phyloP scores from a whole-genome alignment of 768 basidiomycete genomes.

The Hygrocybe coccinea region DNA sequence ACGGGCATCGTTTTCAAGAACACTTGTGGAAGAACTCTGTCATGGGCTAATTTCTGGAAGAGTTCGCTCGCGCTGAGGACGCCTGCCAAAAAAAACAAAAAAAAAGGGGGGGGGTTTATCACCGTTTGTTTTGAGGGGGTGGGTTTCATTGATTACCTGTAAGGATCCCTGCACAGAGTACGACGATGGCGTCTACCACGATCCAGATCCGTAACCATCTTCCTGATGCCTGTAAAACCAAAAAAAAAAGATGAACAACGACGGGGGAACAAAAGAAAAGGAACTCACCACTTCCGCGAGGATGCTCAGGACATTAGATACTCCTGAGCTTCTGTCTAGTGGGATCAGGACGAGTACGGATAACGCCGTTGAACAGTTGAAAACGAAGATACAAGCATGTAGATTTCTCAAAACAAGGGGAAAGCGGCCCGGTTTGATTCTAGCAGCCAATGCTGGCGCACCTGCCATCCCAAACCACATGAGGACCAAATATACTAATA shows the following conservation, averaged over 20 bases:
- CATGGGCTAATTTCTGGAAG: constrained; percentile 51
- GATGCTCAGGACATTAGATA: constrained; percentile 60
- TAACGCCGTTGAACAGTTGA: constrained; percentile 55
- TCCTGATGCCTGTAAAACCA: constrained; percentile 57
- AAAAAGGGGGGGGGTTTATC: no score
- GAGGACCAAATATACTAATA: background rate
- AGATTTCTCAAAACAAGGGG: constrained; percentile 61
- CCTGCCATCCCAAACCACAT: constrained; percentile 30
- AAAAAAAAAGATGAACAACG: no score
- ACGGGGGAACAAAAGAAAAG: no score
- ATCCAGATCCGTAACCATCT: constrained; percentile 59
- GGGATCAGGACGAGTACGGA: constrained; percentile 59
- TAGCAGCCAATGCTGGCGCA: constrained; percentile 59
- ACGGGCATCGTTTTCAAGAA: constrained; percentile 46
- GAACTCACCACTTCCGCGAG: constrained; percentile 50
- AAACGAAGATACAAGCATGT: constrained; percentile 51
- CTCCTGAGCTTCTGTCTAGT: constrained; percentile 41
- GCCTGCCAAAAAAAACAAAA: constrained; percentile 35
- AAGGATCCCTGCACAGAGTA: constrained; percentile 67
- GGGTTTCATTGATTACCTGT: constrained; percentile 40
- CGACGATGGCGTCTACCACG: constrained; percentile 64
- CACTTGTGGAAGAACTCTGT: constrained; percentile 53
- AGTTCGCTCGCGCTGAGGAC: constrained; percentile 57
- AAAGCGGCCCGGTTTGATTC: constrained; percentile 52
- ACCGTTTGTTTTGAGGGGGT: background rate